Percentiles rank a stretch among this genome's conserved stretches.
phyloP scores from a whole-genome alignment of 345 rosid genomes.

The Pelargonium nanum region DNA sequence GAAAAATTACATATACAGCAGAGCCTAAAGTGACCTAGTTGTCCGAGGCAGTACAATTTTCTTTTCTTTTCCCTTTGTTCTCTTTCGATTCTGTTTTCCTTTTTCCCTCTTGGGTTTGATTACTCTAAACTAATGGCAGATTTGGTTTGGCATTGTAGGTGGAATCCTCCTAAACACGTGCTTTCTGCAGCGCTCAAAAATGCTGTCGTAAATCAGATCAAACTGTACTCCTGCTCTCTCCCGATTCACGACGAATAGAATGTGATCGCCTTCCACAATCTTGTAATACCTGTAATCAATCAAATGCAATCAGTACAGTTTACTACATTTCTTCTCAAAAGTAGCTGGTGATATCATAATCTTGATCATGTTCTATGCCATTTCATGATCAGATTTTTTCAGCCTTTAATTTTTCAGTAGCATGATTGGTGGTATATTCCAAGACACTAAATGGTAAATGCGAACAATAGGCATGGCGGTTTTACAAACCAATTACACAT shows the following conservation, averaged over 20 bases:
- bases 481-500: no score
- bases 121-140: background rate
- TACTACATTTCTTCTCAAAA: no score
- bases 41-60: background rate
- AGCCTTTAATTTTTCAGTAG: no score
- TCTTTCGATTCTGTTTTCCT: background rate
- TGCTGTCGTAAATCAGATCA: slow-evolving; percentile 83
- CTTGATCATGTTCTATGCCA: no score
- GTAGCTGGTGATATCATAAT: no score
- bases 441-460: no score
- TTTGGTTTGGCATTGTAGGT: slow-evolving; percentile 46
- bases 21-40: background rate
- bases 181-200: slow-evolving; percentile 84
- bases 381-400: no score
- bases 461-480: no score
- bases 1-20: background rate
- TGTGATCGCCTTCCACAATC: slow-evolving; percentile 83
- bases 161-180: slow-evolving; percentile 54
- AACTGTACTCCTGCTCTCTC: slow-evolving; percentile 95
- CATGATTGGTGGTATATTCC: no score
- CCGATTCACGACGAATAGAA: slow-evolving; percentile 59
- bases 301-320: background rate
- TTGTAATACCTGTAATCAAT: slow-evolving; percentile 70
- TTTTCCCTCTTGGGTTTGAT: background rate
- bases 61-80: background rate